These are phyloP conservation scores for Filobasidium wieringae DNA, from an alignment of 768 basidiomycete species.

Conservation along the genomic window DNA sequence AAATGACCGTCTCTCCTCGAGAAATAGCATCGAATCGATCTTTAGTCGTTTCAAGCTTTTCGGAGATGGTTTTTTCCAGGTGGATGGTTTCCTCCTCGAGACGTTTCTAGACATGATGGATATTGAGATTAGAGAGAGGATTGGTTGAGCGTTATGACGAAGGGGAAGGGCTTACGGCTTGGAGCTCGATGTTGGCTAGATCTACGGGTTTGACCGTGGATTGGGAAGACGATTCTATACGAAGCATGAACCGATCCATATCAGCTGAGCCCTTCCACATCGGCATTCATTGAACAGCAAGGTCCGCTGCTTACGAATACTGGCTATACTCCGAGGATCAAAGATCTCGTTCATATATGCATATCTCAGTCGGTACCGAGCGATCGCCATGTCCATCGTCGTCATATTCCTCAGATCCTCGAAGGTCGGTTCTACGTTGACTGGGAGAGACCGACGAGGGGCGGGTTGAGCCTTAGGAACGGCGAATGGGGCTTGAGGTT, in stretches of 20 bases:
- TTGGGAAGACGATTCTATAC: neutral
- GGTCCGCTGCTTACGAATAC: neutral
- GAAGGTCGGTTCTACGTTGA: constrained; percentile 74
- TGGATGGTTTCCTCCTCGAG: constrained; percentile 42
- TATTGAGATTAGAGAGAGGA: neutral
- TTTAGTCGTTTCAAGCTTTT: neutral
- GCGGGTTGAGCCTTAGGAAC: constrained; percentile 54
- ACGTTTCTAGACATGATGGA: neutral
- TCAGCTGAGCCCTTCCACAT: neutral
- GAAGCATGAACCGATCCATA: neutral
- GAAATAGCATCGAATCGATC: neutral
- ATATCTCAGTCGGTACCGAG: neutral
- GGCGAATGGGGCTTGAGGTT: neutral
- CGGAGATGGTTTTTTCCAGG: constrained; percentile 39
- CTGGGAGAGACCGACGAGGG: constrained; percentile 85
- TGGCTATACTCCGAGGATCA: neutral
- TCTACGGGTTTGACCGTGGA: neutral
- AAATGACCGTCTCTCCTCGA: neutral
- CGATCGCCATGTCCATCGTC: neutral
- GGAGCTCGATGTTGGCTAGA: neutral
- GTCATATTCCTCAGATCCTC: constrained; percentile 41
- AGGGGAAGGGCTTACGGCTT: neutral
- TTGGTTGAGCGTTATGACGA: too few relatives aligned
- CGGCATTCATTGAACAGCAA: neutral
- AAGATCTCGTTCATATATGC: constrained; percentile 1